Base-by-base conservation (phyloP, 2,329 filamentous ascomycete species). In the Colletotrichum falcatum region DNA sequence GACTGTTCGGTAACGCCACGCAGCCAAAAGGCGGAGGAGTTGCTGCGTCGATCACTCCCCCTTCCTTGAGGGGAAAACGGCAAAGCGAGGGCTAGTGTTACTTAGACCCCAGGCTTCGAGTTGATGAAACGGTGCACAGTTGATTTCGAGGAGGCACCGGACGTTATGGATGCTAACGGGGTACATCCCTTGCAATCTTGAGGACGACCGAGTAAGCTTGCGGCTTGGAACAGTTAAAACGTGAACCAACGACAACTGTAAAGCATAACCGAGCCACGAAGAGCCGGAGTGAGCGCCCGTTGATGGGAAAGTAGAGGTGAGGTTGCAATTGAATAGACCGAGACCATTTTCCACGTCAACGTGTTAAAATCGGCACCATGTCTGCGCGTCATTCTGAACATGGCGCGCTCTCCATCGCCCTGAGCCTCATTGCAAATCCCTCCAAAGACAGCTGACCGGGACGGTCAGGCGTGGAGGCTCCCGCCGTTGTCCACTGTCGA, bases 1-100 rank as follows among this genome's bases (percentile, higher is more conserved):
- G 74, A 77, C 30, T 79, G 78, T 65, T 71, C 65, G n/a, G 70
- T 71, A 44, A 65, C 54, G 30, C 61, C 69, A 28, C 69, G 69
- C 60, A 70, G 48, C 55, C 30, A 61, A n/a, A 61, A 42, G 48
- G 65, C 65, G 7, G 58, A 60, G 33, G 51, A 61, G 33, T 42
- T 70, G 53, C 64, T 70, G 56, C 51, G 58, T 39, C 64, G 59
- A 46, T 59, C 67, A 2, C 11, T 63, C 14, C 51, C 64, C 59
- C 18, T 39, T 30, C 44, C 66, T 18, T 70, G 66, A 66, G 35
- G 20, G 35, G 33, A 39, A 53, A 58, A 44, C 16, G 11, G 20
- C 16, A 58, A 54, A 67, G 30, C 54, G 58, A 70, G 64, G n/a
- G 67, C 58, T 33, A 18, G 53, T 23, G 48, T 23, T 58, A n/a